These are phyloP conservation scores for Colletotrichum melonis DNA, from an alignment of 2,329 filamentous ascomycete genomes.

Conservation along the genomic window DNA sequence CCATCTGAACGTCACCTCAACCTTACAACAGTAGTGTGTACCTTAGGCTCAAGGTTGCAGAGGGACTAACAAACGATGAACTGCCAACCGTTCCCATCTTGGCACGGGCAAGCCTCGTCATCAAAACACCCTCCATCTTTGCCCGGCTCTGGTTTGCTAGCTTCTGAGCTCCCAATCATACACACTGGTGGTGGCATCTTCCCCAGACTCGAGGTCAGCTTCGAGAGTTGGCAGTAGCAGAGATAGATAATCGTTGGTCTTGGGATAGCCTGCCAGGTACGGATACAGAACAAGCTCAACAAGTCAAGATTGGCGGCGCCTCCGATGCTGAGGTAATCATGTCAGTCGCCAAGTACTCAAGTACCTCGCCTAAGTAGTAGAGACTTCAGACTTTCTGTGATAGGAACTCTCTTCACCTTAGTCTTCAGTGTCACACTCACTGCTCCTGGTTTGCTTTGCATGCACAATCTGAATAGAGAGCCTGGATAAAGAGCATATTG, in stretches of 20 bases:
- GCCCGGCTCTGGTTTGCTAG: conserved; percentile 3
- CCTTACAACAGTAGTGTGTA: not conserved
- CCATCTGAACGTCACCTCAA: conserved; percentile 30
- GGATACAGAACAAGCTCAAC: not conserved
- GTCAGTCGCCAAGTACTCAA: not conserved
- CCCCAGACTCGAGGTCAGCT: not conserved
- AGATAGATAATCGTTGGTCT: not conserved
- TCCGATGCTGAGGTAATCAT: conserved; percentile 5
- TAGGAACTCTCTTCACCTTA: too few species aligned
- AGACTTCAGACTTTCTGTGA: too few species aligned
- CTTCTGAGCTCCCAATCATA: not conserved
- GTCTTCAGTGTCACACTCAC: too few species aligned
- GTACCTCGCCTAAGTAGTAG: not conserved
- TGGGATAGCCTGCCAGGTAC: not conserved
- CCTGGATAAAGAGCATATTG: too few species aligned
- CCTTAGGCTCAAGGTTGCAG: not conserved
- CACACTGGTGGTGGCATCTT: not conserved
- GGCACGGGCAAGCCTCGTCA: conserved; percentile 32
- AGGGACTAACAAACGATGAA: not conserved
- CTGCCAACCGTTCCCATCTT: conserved; percentile 21
- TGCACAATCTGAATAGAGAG: too few species aligned
- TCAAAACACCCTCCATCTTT: conserved; percentile 28
- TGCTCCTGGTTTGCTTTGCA: too few species aligned
- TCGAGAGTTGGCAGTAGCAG: not conserved
- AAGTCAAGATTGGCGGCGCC: not conserved